Conservation (phyloP, 352 stramenopile genomes). For the Globisporangium canariense region DNA sequence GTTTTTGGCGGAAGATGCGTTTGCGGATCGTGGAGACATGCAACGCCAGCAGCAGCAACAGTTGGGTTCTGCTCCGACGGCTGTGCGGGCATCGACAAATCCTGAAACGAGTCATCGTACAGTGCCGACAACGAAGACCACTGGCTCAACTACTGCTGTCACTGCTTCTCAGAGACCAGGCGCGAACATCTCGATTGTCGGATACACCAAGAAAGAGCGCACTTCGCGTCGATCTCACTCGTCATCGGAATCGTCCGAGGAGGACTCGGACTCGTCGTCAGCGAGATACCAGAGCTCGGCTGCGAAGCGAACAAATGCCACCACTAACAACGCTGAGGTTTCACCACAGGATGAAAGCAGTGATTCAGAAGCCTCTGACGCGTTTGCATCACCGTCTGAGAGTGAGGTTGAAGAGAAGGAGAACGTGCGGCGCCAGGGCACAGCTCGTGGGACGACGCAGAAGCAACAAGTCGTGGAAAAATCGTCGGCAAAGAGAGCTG, state of each 20-base stretch:
- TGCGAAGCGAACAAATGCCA: slow-evolving; percentile 6
- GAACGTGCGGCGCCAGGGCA: background rate
- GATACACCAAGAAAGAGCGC: slow-evolving; percentile 10
- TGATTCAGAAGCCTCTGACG: background rate
- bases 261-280: slow-evolving; percentile 1
- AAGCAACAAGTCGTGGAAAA: slow-evolving; percentile 1
- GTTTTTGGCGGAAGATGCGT: background rate
- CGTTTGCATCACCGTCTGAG: background rate
- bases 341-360: background rate
- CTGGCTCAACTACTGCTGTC: background rate
- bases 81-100: background rate
- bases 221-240: background rate
- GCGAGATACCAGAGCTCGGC: background rate
- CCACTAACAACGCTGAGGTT: background rate
- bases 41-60: background rate
- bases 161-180: background rate
- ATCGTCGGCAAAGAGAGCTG: slow-evolving; percentile 1
- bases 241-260: slow-evolving; percentile 9
- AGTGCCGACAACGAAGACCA: background rate
- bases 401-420: slow-evolving; percentile 12
- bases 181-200: background rate
- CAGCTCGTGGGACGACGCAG: background rate
- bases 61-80: background rate
- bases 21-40: background rate
- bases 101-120: background rate